These are phyloP conservation scores for Candida insectorum DNA, from an alignment of 805 yeast genomes.

Conservation along the genomic window DNA sequence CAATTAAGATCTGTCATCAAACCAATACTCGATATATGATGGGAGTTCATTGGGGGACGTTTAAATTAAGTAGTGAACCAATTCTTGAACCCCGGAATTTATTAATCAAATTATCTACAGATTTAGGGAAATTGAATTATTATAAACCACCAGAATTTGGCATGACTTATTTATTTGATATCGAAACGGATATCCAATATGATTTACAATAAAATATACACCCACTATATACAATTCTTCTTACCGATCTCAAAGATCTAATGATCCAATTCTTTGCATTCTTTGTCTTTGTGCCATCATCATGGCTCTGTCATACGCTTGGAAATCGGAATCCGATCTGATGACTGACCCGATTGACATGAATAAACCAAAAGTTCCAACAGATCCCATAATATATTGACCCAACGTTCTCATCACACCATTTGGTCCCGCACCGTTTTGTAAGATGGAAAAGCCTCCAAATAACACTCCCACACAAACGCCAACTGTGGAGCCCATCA, in stretches of 20 bases:
- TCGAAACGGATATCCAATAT: constrained; percentile 15
- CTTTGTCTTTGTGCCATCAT: constrained; percentile 21
- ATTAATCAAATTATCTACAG: constrained; percentile 49
- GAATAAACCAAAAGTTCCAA: constrained; percentile 93
- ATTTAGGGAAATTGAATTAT: constrained; percentile 28
- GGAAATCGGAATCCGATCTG: constrained; percentile 60
- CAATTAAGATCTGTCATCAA: constrained; percentile 62
- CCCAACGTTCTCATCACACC: constrained; percentile 97
- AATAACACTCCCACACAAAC: constrained; percentile 92
- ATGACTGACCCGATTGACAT: constrained; percentile 95
- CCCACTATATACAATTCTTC: constrained; percentile 6
- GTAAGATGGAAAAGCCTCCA: constrained; percentile 88
- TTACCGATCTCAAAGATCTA: too few relatives aligned
- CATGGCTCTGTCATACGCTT: constrained; percentile 28
- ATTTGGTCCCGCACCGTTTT: constrained; percentile 96
- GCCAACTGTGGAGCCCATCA: constrained; percentile 93
- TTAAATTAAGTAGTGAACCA: constrained; percentile 82
- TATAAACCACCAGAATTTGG: constrained; percentile 76
- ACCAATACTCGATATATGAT: constrained; percentile 59
- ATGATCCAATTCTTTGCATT: constrained; percentile 1
- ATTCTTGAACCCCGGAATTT: constrained; percentile 75
- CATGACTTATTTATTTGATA: constrained; percentile 54
- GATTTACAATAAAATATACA: constrained; percentile 3
- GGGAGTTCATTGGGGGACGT: constrained; percentile 98
- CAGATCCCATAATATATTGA: constrained; percentile 93